Percentiles rank a stretch among this genome's conserved stretches.
Evolutionary conservation across 2,329 filamentous ascomycete genomes (phyloP).

Genomic region (Teratosphaeria viscida): DNA sequence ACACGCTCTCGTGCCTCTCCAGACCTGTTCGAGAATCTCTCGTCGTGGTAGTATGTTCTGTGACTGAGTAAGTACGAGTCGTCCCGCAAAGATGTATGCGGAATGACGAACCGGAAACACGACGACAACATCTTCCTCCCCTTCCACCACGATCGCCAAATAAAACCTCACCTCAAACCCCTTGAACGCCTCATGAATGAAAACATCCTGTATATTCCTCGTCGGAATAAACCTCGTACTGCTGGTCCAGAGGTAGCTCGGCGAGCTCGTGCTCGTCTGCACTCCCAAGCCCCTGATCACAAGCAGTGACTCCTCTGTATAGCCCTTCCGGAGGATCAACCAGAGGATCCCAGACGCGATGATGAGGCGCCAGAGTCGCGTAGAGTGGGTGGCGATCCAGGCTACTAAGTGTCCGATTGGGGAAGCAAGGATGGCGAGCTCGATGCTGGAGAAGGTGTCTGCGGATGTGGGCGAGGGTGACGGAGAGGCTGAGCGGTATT

Average conservation of each 20-base stretch:
- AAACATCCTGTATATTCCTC: slow-evolving; percentile 80
- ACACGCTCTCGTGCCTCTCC: slow-evolving; percentile 74
- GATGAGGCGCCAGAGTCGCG: slow-evolving; percentile 33
- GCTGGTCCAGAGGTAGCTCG: slow-evolving; percentile 53
- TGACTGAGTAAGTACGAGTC: slow-evolving; percentile 4
- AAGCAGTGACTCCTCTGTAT: slow-evolving; percentile 68
- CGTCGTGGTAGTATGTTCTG: slow-evolving; percentile 60
- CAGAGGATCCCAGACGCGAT: slow-evolving; percentile 20
- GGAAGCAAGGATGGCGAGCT: slow-evolving; percentile 1
- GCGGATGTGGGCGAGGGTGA: not conserved
- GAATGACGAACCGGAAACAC: slow-evolving; percentile 64
- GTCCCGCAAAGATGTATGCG: slow-evolving; percentile 1
- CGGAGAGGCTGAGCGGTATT: slow-evolving; percentile 11
- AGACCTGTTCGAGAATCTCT: slow-evolving; percentile 73
- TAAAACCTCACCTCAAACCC: slow-evolving; percentile 89
- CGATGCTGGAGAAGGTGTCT: not conserved
- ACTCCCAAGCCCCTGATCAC: slow-evolving; percentile 83
- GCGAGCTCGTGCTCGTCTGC: slow-evolving; percentile 66
- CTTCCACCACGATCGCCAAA: slow-evolving; percentile 79
- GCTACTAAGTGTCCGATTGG: slow-evolving; percentile 1
- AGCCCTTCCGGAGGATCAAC: slow-evolving; percentile 20
- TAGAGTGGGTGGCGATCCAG: slow-evolving; percentile 3
- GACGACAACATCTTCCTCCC: slow-evolving; percentile 81
- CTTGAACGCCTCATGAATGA: slow-evolving; percentile 89
- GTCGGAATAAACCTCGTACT: slow-evolving; percentile 78